phyloP scores from a whole-genome alignment of 306 rosid species.

The Ziziphus jujuba region DNA sequence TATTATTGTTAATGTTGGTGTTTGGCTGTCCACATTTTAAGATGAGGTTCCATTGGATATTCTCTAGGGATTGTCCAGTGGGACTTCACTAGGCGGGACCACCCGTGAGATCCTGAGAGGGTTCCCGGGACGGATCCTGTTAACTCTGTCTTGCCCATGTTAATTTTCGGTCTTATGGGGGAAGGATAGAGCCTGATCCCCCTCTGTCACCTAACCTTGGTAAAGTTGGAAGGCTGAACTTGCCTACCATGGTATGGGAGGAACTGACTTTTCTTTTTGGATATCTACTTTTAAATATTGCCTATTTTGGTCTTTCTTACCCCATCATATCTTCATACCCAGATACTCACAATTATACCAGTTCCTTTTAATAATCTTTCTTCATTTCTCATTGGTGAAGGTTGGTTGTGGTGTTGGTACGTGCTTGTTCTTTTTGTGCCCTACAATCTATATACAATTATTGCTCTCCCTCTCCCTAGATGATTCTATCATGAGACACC shows the following conservation, averaged over 20 bases:
- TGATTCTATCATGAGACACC: slow-evolving; percentile 27
- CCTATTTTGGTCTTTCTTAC: background rate
- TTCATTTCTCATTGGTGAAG: slow-evolving; percentile 21
- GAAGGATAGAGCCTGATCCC: background rate
- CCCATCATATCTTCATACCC: slow-evolving; percentile 6
- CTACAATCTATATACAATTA: slow-evolving; percentile 19
- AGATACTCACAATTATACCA: slow-evolving; percentile 21
- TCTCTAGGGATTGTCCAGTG: too few species aligned
- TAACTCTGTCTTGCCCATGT: background rate
- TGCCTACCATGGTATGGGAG: background rate
- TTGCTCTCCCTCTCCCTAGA: slow-evolving; percentile 7
- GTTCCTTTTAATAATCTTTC: slow-evolving; percentile 24
- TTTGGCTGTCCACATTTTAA: too few species aligned
- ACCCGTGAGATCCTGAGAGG: too few species aligned
- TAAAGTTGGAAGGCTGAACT: background rate
- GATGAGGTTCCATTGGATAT: too few species aligned
- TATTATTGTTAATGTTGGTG: too few species aligned
- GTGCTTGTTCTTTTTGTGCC: slow-evolving; percentile 29
- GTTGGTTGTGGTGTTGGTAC: slow-evolving; percentile 23
- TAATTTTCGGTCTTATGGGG: background rate
- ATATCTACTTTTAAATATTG: background rate
- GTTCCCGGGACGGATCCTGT: too few species aligned
- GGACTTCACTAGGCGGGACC: too few species aligned
- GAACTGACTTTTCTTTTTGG: background rate
- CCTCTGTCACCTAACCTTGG: background rate